A percentile compares a stretch with the other conserved stretches of the same genome.
phyloP scores from a whole-genome alignment of 2,329 filamentous ascomycete species.

The Fusarium albosuccineum region DNA sequence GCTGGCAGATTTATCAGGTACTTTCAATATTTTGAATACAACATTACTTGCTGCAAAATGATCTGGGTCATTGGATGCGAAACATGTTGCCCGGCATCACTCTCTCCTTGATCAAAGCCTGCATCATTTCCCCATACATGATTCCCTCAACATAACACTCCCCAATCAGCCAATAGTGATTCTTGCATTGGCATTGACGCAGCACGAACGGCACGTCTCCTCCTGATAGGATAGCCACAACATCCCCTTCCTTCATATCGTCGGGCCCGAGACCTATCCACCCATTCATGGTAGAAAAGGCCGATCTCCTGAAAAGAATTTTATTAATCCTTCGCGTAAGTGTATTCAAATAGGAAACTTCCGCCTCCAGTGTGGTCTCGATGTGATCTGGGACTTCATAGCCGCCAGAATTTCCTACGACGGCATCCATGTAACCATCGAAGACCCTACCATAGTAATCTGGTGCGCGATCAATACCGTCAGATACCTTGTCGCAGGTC shows the following conservation, averaged over 20 bases:
- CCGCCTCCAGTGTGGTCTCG: neutral
- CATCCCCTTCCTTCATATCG: slow-evolving; percentile 2
- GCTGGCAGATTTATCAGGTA: no score
- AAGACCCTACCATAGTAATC: neutral
- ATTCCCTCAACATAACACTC: slow-evolving; percentile 14
- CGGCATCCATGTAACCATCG: neutral
- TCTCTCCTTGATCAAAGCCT: neutral
- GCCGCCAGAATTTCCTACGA: neutral
- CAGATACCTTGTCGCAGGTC: neutral
- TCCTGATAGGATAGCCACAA: slow-evolving; percentile 2
- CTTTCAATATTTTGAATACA: no score
- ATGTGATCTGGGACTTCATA: neutral
- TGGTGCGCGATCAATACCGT: neutral
- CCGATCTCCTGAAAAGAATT: neutral
- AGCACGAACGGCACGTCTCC: slow-evolving; percentile 1
- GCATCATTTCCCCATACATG: slow-evolving; percentile 6
- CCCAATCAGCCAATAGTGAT: slow-evolving; percentile 5
- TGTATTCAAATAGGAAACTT: neutral
- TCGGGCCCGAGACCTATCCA: slow-evolving; percentile 10
- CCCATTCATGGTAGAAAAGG: slow-evolving; percentile 1
- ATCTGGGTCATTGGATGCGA: neutral
- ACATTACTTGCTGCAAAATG: no score
- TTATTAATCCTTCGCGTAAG: neutral
- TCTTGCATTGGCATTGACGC: neutral
- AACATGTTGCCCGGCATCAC: neutral